phyloP scores from a whole-genome alignment of 139 green algal genomes.

The Tetratostichococcus sp. region DNA sequence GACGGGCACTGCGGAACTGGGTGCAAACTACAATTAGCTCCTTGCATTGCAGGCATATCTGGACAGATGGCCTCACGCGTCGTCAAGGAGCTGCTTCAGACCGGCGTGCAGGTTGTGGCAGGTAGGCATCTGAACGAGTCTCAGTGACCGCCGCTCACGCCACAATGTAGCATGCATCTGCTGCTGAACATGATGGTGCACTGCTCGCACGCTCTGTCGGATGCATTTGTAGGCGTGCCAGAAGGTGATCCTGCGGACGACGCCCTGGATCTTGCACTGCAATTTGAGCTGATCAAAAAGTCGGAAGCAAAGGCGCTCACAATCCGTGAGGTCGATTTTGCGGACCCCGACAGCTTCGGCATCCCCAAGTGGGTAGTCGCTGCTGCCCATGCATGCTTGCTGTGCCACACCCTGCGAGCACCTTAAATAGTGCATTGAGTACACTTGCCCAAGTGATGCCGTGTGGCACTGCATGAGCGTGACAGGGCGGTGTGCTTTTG shows the following conservation, averaged over 20 bases:
- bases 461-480: too few species aligned
- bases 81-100: constrained; percentile 21
- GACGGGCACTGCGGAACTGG: neutral
- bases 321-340: constrained; percentile 8
- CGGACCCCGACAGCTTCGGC: neutral
- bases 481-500: neutral
- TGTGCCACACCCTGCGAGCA: neutral
- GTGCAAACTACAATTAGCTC: neutral
- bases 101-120: constrained; percentile 32
- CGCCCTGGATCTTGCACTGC: constrained; percentile 24
- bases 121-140: constrained; percentile 15
- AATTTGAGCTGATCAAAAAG: constrained; percentile 9
- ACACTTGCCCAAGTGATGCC: too few species aligned
- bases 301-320: neutral
- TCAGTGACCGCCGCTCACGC: too few species aligned
- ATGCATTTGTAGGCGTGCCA: constrained; percentile 7
- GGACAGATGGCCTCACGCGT: constrained; percentile 26
- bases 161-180: too few species aligned
- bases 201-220: too few species aligned
- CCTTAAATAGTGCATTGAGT: too few species aligned
- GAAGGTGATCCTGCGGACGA: constrained; percentile 9
- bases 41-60: constrained; percentile 8
- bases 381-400: neutral
- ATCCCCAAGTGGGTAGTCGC: neutral
- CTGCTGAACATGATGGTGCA: too few species aligned